Base-by-base conservation (phyloP, 345 rosid genomes). In the Salix purpurea region DNA sequence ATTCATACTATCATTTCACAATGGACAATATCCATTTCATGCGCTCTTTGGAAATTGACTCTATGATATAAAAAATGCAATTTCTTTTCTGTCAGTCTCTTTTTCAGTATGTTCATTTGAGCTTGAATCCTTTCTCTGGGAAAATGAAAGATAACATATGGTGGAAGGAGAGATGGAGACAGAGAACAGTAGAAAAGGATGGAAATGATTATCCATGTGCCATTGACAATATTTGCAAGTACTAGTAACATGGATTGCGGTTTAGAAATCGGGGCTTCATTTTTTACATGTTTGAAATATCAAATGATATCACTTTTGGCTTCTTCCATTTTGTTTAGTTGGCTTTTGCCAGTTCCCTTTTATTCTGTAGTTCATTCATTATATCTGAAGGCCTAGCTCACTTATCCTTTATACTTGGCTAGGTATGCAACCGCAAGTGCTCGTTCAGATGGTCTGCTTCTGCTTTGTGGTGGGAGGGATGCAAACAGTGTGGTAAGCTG, bases 341-440 rank as follows among this genome's bases (percentile, higher is more conserved):
- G 60, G 71, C 40, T 73, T 67, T 74, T 44, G 32, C 54, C 71
- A 2, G 1, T 64, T 54, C 50, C 26, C 67, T 65, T 46, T 74
- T 65, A 39, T 18, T 16, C 50, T 44, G 24, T 48, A 13, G 26
- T 34, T 71, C 65, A 60, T 62, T 71, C n/a, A 19, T 30, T 42
- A 64, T 70, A 40, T 69, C 36, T 77, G 30, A 26, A 50, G 36
- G 50, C 74, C 72, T 67, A 32, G n/a, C 42, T 46, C 64, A 42
- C 66, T 62, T 66, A 70, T 36, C 71, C 65, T 74, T 75, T 66
- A 23, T 65, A 30, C 73, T 40, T 83, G 68, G 44, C 78, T 85
- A 96, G 99, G 99, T 96, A 96, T 81, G 98, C 99, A 65, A 96
- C 99, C 69, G 99, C 98, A 83, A 92, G 99, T 88, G 99, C 99